Base-by-base conservation (phyloP, 1,284 basidiomycete species). In the Tilletia indica region DNA sequence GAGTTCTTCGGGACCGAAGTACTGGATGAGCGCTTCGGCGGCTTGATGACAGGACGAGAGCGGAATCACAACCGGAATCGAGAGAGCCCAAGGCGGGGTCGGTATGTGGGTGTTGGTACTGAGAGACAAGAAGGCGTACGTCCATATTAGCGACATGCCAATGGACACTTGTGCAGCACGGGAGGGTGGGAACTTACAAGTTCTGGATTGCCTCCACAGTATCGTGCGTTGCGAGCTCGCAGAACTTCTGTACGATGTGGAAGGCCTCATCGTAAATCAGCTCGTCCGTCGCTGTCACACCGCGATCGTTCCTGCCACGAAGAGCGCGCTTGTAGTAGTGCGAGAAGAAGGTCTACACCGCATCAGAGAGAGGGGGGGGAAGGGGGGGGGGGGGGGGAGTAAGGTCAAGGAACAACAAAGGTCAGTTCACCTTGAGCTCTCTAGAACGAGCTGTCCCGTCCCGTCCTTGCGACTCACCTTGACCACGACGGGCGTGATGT, bases 61-160 rank as follows among this genome's bases (percentile, higher is more conserved):
- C 0, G 87, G 87, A 2, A 99, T 89, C 6, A 90, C 83, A 4
- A 93, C 87, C 36, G 91, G 88, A 56, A 93, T 88, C 45, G 92
- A 89, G 74, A 90, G 91, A 3, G 94, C 91, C 90, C 92, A 94
- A 56, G 94, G 94, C 3, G 94, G 93, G 2, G 93, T 89, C 0
- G 93, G 80, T 0, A 93, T 93, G 19, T 91, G 89, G 0, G 91
- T 91, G 80, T 95, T 94, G 4, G 91, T 89, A 79, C 71, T 70
- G 71, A n/a, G 38, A 16, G n/a, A 8, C 36, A 39, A 31, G 31
- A 25, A 25, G 38, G 36, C 5, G 6, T 12, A 58, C 56, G 34
- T 58, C 48, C 2, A 54, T n/a, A 1, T 54, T 2, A 25, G 8
- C 51, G 6, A 19, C 51, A 54, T 12, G 48, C 48, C 42, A 8